These are phyloP conservation scores for Diaporthe citri DNA, from an alignment of 2,329 filamentous ascomycete genomes.

Conservation along the genomic window DNA sequence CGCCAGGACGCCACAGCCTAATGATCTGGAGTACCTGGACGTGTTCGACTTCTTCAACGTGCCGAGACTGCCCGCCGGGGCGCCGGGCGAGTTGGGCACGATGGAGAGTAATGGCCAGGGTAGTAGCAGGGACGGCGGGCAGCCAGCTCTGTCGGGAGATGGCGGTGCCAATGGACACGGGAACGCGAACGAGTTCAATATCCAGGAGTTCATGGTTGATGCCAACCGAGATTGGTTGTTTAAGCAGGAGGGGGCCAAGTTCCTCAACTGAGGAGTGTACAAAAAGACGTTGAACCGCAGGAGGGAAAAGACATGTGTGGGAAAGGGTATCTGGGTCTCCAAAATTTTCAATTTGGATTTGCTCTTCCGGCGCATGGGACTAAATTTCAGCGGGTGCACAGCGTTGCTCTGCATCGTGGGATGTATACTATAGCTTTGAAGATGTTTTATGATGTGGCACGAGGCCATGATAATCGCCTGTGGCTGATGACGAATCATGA, in stretches of 20 bases:
- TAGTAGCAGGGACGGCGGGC: constrained; percentile 40
- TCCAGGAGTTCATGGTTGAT: constrained; percentile 83
- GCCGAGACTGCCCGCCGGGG: constrained; percentile 73
- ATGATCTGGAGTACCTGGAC: constrained; percentile 90
- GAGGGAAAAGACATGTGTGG: not conserved
- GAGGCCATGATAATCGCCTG: constrained; percentile 12
- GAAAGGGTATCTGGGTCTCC: not conserved
- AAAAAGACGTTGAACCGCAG: not conserved
- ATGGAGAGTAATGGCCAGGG: constrained; percentile 43
- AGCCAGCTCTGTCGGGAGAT: constrained; percentile 37
- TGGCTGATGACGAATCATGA: not conserved
- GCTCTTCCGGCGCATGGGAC: not conserved
- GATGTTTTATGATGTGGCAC: not conserved
- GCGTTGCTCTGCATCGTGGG: not conserved
- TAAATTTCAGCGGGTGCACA: not conserved
- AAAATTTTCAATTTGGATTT: not conserved
- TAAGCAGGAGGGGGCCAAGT: constrained; percentile 60
- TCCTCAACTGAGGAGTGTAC: constrained; percentile 38
- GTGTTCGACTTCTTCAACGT: constrained; percentile 97
- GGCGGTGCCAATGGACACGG: constrained; percentile 40
- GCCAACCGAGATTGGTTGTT: constrained; percentile 82
- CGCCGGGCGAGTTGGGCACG: constrained; percentile 47
- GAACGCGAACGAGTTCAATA: constrained; percentile 75
- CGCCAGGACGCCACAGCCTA: constrained; percentile 77
- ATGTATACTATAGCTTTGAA: not conserved